Base-by-base conservation (phyloP, 176 grass and related monocot species). In the Oryza australiensis region DNA sequence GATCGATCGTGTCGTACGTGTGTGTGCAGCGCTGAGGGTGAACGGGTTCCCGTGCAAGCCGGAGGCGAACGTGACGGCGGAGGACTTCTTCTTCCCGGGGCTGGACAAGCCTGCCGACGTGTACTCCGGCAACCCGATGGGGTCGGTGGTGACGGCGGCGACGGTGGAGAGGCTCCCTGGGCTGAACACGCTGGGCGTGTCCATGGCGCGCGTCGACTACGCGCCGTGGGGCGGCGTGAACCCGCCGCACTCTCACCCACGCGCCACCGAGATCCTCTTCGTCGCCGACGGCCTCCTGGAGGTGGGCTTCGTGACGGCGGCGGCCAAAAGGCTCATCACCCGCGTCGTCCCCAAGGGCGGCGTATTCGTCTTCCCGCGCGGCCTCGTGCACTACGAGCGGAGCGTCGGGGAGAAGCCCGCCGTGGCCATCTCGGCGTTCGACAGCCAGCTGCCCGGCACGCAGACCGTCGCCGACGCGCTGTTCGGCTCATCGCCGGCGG, bases 161-260 rank as follows among this genome's bases (percentile, higher is more conserved):
- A 89, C 46, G 46, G 88, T 93, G 12, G 5, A 48, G 68, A 63
- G 20, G 26, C 10, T 97, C 68, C 91, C 88, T 1, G 94, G 91
- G 14, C 83, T 93, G 2, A 93, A 97, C 84, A 89, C 94, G 0
- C 71, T 93, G 4, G 91, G 91, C 18, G 80, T 97, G 24, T 93
- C 94, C 69, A 82, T 97, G 86, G 75, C 90, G 62, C 94, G 86
- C 22, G 48, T 71, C 6, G 88, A 97, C 90, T 97, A 83, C 37
- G 94, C 94, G 9, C 77, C 89, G 26, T 84, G 86, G 70, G 90
- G 88, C 3, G 88, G 94, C 42, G 60, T 88, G 5, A 91, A 86
- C 83, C 94, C 91, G 15, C 94, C 94, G 38, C 94, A 97, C 86
- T 27, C 35, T 3, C 94, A 93, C 83, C 94, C 88, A 16, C 94